Conservation (phyloP, 1,284 basidiomycete species). For the Moniliella sp. region DNA sequence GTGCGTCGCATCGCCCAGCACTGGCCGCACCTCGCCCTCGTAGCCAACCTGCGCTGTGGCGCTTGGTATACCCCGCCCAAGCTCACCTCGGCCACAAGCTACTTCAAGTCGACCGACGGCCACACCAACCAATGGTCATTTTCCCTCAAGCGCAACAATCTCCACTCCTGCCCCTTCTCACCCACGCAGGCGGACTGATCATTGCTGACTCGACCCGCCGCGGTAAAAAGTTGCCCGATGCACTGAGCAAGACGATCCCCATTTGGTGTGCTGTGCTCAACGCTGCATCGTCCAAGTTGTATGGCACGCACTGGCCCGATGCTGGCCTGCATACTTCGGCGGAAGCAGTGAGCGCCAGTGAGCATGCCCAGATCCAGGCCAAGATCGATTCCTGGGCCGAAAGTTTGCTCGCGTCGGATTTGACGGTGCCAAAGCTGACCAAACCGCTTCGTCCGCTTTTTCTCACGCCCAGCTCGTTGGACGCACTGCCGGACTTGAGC, state of each 20-base stretch:
- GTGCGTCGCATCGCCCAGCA: background rate
- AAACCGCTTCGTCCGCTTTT: slow-evolving; percentile 48
- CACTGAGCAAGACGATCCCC: slow-evolving; percentile 76
- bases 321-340: slow-evolving; percentile 44
- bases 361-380: slow-evolving; percentile 50
- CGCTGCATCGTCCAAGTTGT: slow-evolving; percentile 39
- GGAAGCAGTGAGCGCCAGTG: slow-evolving; percentile 36
- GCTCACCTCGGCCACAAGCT: slow-evolving; percentile 40
- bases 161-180: slow-evolving; percentile 52
- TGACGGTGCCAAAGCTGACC: slow-evolving; percentile 32
- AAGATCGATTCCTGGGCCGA: slow-evolving; percentile 48
- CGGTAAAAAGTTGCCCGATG: slow-evolving; percentile 84
- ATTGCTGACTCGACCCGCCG: slow-evolving; percentile 78
- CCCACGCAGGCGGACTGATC: slow-evolving; percentile 43
- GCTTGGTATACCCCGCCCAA: slow-evolving; percentile 71
- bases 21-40: background rate
- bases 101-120: slow-evolving; percentile 95
- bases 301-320: background rate
- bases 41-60: slow-evolving; percentile 76
- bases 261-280: slow-evolving; percentile 90
- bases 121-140: slow-evolving; percentile 44
- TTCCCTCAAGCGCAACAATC: slow-evolving; percentile 45
- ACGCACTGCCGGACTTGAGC: slow-evolving; percentile 1
- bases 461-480: slow-evolving; percentile 33
- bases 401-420: slow-evolving; percentile 39